Percentiles rank a stretch among this genome's conserved stretches.
These are phyloP conservation scores for Phytopythium boreale DNA, from an alignment of 352 stramenopile genomes.

Conservation along the genomic window DNA sequence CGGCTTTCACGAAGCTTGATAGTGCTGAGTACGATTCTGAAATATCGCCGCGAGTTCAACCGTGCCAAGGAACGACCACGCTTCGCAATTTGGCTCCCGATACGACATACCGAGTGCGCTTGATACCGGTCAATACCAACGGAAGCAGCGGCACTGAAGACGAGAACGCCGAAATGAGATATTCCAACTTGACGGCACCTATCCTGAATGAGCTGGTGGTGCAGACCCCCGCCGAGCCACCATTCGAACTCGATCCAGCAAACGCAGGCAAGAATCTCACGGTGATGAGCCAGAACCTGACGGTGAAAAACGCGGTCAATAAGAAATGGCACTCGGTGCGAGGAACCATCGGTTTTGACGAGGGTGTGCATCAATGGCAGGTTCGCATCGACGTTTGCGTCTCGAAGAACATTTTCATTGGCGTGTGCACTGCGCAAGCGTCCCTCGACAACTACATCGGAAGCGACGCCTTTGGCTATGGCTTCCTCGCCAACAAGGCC, in stretches of 20 bases:
- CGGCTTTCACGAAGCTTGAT: background rate
- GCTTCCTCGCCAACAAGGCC: conserved; percentile 89
- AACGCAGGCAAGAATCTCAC: conserved; percentile 75
- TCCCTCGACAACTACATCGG: conserved; percentile 89
- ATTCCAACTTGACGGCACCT: background rate
- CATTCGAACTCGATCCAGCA: conserved; percentile 69
- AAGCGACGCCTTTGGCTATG: conserved; percentile 85
- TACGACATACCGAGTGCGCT: conserved; percentile 36
- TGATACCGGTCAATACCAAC: conserved; percentile 8
- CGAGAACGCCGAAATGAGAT: background rate
- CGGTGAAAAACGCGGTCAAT: conserved; percentile 79
- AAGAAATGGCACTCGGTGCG: conserved; percentile 91
- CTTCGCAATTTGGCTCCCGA: conserved; percentile 41
- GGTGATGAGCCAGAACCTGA: conserved; percentile 70
- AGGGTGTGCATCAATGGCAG: conserved; percentile 85
- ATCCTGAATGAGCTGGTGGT: conserved; percentile 22
- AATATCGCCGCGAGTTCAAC: conserved; percentile 15
- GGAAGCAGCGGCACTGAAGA: background rate
- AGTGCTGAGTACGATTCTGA: background rate
- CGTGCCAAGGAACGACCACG: conserved; percentile 34
- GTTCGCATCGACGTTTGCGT: conserved; percentile 86
- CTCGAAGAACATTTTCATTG: conserved; percentile 93
- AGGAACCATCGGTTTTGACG: conserved; percentile 58
- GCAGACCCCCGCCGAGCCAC: conserved; percentile 50
- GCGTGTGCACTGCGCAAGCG: conserved; percentile 65